Evolutionary conservation across 495 filamentous ascomycete genomes (phyloP).

Genomic region (Friedmanniomyces simplex): DNA sequence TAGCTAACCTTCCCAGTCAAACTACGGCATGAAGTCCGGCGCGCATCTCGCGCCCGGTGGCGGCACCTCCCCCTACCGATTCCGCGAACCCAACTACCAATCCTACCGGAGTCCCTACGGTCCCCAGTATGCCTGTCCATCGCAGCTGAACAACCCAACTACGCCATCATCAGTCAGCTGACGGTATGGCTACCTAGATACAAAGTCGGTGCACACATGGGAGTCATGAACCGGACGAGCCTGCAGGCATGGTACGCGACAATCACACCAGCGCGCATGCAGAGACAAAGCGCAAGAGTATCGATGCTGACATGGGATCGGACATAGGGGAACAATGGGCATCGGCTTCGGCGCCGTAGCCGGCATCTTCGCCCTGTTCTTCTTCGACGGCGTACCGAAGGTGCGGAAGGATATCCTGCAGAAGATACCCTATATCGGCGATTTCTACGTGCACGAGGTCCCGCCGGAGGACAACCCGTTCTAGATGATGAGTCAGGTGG

Average conservation of each 20-base stretch:
- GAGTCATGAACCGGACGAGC: constrained; percentile 13
- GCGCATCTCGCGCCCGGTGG: background rate
- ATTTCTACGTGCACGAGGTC: constrained; percentile 47
- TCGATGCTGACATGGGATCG: background rate
- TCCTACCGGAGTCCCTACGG: constrained; percentile 25
- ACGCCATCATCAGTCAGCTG: background rate
- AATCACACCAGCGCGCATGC: background rate
- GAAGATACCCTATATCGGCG: constrained; percentile 50
- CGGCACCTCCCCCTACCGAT: background rate
- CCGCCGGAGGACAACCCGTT: constrained; percentile 54
- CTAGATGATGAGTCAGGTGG: constrained; percentile 15
- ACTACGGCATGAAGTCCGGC: background rate
- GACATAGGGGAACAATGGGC: constrained; percentile 42
- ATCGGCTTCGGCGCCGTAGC: constrained; percentile 50
- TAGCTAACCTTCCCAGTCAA: too few relatives aligned
- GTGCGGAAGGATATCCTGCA: constrained; percentile 54
- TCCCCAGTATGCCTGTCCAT: constrained; percentile 20
- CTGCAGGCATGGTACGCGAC: constrained; percentile 10
- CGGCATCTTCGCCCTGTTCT: constrained; percentile 56
- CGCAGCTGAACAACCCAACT: too few relatives aligned
- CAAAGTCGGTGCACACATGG: constrained; percentile 14
- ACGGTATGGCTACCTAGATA: constrained; percentile 9
- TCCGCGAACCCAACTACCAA: constrained; percentile 15
- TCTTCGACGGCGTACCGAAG: constrained; percentile 60
- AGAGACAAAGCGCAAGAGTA: background rate